Conservation (phyloP, 106 monocot genomes). For the Allium fistulosum region DNA sequence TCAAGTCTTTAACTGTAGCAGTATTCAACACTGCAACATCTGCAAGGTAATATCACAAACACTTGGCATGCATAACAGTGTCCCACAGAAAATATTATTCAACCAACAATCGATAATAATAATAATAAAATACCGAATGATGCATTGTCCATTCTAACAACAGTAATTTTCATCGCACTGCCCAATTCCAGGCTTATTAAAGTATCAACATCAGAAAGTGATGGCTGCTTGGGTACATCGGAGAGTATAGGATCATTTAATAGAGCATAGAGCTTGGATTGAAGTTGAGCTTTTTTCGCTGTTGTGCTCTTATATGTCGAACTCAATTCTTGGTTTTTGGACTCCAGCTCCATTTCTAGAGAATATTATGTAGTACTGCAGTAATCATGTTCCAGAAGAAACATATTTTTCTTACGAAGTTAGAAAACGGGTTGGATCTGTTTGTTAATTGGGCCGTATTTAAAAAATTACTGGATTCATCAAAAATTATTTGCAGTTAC, state of each 20-base stretch:
- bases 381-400: too few relatives aligned
- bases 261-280: conserved; percentile 64
- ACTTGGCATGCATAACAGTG: not conserved
- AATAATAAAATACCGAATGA: conserved; percentile 52
- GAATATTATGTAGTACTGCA: too few relatives aligned
- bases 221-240: conserved; percentile 79
- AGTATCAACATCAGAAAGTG: conserved; percentile 68
- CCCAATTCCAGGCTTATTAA: conserved; percentile 78
- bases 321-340: conserved; percentile 28
- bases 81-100: not conserved
- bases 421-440: too few relatives aligned
- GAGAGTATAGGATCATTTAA: conserved; percentile 72
- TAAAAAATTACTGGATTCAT: too few relatives aligned
- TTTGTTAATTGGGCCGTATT: too few relatives aligned
- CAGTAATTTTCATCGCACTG: conserved; percentile 75
- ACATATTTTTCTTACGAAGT: too few relatives aligned
- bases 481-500: too few relatives aligned
- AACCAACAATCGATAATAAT: not conserved
- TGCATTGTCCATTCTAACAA: conserved; percentile 75
- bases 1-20: conserved; percentile 89
- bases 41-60: conserved; percentile 12
- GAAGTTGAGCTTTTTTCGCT: conserved; percentile 59
- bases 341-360: conserved; percentile 19
- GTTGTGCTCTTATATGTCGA: conserved; percentile 29
- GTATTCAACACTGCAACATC: conserved; percentile 78